Percentiles rank a stretch among this genome's conserved stretches.
Conservation (phyloP, 2,329 filamentous ascomycete species). For the Lasiodiplodia sp. region DNA sequence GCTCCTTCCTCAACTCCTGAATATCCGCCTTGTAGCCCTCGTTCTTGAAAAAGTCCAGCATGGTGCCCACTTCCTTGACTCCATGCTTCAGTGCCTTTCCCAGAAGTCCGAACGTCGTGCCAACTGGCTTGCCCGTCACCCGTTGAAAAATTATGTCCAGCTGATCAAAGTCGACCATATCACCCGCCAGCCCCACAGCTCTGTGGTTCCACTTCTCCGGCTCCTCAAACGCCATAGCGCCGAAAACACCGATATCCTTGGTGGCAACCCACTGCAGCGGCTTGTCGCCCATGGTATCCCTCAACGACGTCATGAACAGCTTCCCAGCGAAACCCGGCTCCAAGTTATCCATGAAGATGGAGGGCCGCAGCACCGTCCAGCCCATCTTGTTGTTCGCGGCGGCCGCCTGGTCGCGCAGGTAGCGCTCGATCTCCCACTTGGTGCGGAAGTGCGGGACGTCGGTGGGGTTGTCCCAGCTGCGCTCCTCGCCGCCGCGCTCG, state of each 20-base stretch:
- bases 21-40: constrained; percentile 59
- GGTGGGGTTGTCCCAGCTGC: constrained; percentile 58
- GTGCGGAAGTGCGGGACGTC: constrained; percentile 66
- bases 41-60: constrained; percentile 60
- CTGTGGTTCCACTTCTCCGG: constrained; percentile 50
- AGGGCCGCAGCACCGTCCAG: background rate
- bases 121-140: constrained; percentile 42
- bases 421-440: constrained; percentile 67
- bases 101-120: constrained; percentile 34
- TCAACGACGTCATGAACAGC: constrained; percentile 41
- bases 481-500: constrained; percentile 37
- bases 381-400: constrained; percentile 1
- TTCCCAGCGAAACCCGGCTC: constrained; percentile 28
- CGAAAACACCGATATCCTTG: constrained; percentile 59
- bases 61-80: constrained; percentile 52
- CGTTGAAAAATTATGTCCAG: constrained; percentile 35
- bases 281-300: constrained; percentile 49
- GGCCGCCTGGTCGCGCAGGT: constrained; percentile 54
- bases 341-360: background rate
- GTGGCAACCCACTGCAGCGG: constrained; percentile 44
- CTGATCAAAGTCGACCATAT: constrained; percentile 54
- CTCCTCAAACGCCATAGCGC: constrained; percentile 54
- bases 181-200: constrained; percentile 57
- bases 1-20: constrained; percentile 48
- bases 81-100: constrained; percentile 42